These are phyloP conservation scores for Cadophora luteo-olivacea DNA, from an alignment of 2,329 filamentous ascomycete species.

Conservation along the genomic window DNA sequence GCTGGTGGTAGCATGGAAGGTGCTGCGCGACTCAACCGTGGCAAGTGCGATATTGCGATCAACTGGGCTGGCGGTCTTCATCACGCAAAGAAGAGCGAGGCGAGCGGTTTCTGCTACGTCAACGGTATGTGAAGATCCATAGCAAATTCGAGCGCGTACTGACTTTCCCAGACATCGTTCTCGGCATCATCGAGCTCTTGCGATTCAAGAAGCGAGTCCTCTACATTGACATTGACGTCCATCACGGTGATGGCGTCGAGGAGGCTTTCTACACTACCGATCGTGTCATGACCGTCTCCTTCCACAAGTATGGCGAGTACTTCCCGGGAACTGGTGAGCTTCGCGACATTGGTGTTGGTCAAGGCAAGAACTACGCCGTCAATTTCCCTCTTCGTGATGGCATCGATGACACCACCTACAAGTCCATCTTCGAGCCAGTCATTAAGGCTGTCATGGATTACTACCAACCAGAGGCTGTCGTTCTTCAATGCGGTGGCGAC, in stretches of 20 bases:
- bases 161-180: conserved; percentile 80
- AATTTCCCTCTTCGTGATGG: conserved; percentile 93
- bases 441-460: conserved; percentile 86
- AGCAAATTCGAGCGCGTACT: conserved; percentile 41
- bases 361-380: conserved; percentile 87
- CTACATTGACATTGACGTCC: conserved; percentile 96
- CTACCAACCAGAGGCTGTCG: conserved; percentile 89
- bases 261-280: conserved; percentile 94
- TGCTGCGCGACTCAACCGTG: conserved; percentile 84
- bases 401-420: conserved; percentile 89
- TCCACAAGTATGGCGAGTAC: conserved; percentile 97
- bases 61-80: conserved; percentile 98
- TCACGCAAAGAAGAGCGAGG: conserved; percentile 96
- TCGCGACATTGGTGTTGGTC: conserved; percentile 84
- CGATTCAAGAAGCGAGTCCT: conserved; percentile 93
- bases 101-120: conserved; percentile 97
- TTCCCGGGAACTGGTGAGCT: conserved; percentile 92
- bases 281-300: conserved; percentile 90
- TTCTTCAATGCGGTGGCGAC: conserved; percentile 95
- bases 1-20: conserved; percentile 94
- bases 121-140: conserved; percentile 70
- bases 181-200: conserved; percentile 91
- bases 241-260: conserved; percentile 92
- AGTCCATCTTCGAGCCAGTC: conserved; percentile 89
- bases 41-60: conserved; percentile 95